Evolutionary conservation across 441 rosid species (phyloP), one percentile per base, ranked within the genome.

Genomic region (Brassica hybrid): DNA sequence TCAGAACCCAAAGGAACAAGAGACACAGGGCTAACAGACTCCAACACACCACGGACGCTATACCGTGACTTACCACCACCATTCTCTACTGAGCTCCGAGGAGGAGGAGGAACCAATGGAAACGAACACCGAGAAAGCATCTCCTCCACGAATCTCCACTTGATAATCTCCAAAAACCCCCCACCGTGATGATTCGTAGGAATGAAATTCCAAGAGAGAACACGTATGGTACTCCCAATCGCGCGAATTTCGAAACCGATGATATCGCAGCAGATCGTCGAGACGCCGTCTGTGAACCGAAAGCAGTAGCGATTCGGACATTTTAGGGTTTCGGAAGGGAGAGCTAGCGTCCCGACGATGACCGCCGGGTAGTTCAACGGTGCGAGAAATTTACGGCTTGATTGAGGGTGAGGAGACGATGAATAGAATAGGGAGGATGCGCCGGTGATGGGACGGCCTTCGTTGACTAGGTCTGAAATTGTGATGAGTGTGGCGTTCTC

Each of bases 81-180:
- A 19, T 83, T 71, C 8, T 11, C 45, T 56, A 21, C 23, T 21
- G 72, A 57, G 6, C 36, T 10, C 52, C 73, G 66, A 64, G 79
- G 62, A n/a, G n/a, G n/a, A n/a, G n/a, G n/a, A 10, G 85, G 71
- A 78, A 41, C 25, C 79, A 96, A 74, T 2, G 87, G 88, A 80
- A 90, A 30, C 6, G 90, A 86, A 76, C 80, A 59, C 19, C 5
- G 18, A n/a, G 65, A 83, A 16, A 74, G 76, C 34, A 62, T 80
- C 58, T 16, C 36, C 12, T 32, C 67, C 69, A 73, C 25, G 16
- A 88, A 72, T 27, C 71, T 80, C 97, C 95, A 96, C 70, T 84
- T 82, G 69, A 96, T 85, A 48, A 96, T 90, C 88, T 96, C 99
- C 80, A 96, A 66, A 79, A 94, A 86, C 5, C 97, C 97, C 19